A percentile compares a stretch with the other conserved stretches of the same genome.
These are phyloP conservation scores for Didymella segeticola DNA, from an alignment of 2,329 filamentous ascomycete species.

Conservation along the genomic window DNA sequence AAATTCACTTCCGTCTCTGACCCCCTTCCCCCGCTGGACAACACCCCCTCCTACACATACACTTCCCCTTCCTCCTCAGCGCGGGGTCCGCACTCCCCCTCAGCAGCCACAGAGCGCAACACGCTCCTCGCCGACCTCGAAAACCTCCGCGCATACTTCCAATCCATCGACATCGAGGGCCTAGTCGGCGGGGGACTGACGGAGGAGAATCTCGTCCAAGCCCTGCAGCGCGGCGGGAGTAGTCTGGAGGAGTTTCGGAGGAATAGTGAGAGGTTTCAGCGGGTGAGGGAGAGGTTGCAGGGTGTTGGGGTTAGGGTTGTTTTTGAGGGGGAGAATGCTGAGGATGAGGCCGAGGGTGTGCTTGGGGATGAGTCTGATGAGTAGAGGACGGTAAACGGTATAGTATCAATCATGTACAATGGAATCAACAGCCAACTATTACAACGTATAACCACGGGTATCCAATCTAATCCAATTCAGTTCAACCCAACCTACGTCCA, in stretches of 20 bases:
- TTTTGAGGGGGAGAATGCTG: slow-evolving; percentile 24
- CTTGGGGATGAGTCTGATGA: neutral
- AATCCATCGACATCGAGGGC: slow-evolving; percentile 32
- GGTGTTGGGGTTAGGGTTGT: slow-evolving; percentile 37
- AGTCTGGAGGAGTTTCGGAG: slow-evolving; percentile 36
- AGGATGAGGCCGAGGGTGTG: neutral
- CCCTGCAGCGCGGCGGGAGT: slow-evolving; percentile 31
- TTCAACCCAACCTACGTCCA: neutral
- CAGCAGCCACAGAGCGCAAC: slow-evolving; percentile 13
- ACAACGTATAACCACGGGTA: neutral
- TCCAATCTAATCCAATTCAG: neutral
- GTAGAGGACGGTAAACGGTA: neutral
- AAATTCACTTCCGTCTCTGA: slow-evolving; percentile 72
- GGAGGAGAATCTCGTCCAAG: slow-evolving; percentile 25
- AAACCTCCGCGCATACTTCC: slow-evolving; percentile 36
- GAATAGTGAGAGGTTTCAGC: slow-evolving; percentile 34
- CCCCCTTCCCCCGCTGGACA: slow-evolving; percentile 73
- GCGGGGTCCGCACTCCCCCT: neutral
- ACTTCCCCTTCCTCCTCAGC: neutral
- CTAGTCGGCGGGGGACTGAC: slow-evolving; percentile 26
- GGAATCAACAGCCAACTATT: neutral
- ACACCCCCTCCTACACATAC: slow-evolving; percentile 37
- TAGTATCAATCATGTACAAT: neutral
- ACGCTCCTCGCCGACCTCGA: slow-evolving; percentile 37
- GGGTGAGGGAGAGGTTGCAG: slow-evolving; percentile 25